phyloP scores from a whole-genome alignment of 2,329 filamentous ascomycete species.

The Seiridium unicorne region DNA sequence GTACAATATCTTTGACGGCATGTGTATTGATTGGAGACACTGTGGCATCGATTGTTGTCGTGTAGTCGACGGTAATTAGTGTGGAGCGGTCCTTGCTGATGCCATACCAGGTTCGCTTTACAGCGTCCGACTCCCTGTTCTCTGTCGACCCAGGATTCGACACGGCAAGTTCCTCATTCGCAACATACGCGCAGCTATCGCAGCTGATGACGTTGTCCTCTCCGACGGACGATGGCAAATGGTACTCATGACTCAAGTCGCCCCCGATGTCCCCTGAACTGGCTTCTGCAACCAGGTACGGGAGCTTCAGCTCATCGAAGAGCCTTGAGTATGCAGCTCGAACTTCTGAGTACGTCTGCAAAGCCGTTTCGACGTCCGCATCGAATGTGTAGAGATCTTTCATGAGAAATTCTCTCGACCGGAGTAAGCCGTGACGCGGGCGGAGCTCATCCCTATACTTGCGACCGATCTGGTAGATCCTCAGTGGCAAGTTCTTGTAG shows the following conservation, averaged over 20 bases:
- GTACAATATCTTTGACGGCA: constrained; percentile 64
- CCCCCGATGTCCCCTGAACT: constrained; percentile 97
- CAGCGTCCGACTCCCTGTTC: not conserved
- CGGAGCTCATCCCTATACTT: constrained; percentile 94
- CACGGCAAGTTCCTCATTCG: constrained; percentile 82
- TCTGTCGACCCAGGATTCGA: constrained; percentile 17
- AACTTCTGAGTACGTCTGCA: constrained; percentile 78
- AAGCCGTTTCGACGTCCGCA: constrained; percentile 60
- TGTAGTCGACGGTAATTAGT: constrained; percentile 70
- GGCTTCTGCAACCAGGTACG: constrained; percentile 81
- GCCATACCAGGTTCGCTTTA: constrained; percentile 53
- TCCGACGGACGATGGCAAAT: constrained; percentile 74
- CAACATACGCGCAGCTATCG: constrained; percentile 68
- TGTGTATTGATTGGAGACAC: constrained; percentile 43
- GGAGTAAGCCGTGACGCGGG: constrained; percentile 82
- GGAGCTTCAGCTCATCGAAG: constrained; percentile 80
- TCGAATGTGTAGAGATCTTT: constrained; percentile 99
- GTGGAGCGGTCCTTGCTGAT: constrained; percentile 66
- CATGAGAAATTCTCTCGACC: constrained; percentile 92
- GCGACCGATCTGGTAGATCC: constrained; percentile 87
- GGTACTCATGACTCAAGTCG: constrained; percentile 90
- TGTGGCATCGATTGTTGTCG: constrained; percentile 25
- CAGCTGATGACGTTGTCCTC: constrained; percentile 86
- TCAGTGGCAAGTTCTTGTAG: constrained; percentile 81
- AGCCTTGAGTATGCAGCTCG: constrained; percentile 71